A percentile compares a stretch with the other conserved stretches of the same genome.
These are phyloP conservation scores for Hymenoscyphus repandus DNA, from an alignment of 2,329 filamentous ascomycete species.

Conservation along the genomic window DNA sequence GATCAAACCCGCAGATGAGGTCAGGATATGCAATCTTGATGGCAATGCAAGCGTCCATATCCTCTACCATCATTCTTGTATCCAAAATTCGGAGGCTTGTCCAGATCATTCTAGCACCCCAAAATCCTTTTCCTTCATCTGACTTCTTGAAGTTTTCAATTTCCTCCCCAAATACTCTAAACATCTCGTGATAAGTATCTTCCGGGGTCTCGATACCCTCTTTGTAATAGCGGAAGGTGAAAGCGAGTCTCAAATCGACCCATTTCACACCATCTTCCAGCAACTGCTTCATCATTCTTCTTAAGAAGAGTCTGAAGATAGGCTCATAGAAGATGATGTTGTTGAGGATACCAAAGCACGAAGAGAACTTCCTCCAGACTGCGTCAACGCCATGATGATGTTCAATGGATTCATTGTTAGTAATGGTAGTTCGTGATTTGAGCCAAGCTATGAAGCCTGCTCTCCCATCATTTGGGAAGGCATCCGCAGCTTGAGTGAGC, in stretches of 20 bases:
- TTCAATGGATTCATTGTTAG: conserved; percentile 64
- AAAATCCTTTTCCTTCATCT: conserved; percentile 69
- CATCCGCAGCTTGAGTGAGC: conserved; percentile 57
- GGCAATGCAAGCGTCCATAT: conserved; percentile 83
- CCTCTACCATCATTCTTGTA: conserved; percentile 63
- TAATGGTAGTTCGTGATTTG: conserved; percentile 66
- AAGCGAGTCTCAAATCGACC: conserved; percentile 75
- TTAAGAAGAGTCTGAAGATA: conserved; percentile 73
- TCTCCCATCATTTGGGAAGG: conserved; percentile 68
- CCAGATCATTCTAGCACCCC: conserved; percentile 83
- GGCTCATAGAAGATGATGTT: conserved; percentile 85
- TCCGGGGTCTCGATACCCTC: conserved; percentile 62
- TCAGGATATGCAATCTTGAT: conserved; percentile 76
- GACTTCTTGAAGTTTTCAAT: conserved; percentile 68
- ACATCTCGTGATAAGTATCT: conserved; percentile 62
- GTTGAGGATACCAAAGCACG: conserved; percentile 67
- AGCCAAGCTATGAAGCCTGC: conserved; percentile 74
- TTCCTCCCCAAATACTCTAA: conserved; percentile 71
- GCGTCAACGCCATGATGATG: conserved; percentile 80
- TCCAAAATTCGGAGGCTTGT: conserved; percentile 62
- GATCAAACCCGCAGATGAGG: conserved; percentile 79
- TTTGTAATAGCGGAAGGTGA: conserved; percentile 64
- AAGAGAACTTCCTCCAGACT: conserved; percentile 77
- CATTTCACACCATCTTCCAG: conserved; percentile 79
- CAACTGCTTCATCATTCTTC: conserved; percentile 63